These are phyloP conservation scores for Astrothelium macrocarpum DNA, from an alignment of 495 filamentous ascomycete species.

Conservation along the genomic window DNA sequence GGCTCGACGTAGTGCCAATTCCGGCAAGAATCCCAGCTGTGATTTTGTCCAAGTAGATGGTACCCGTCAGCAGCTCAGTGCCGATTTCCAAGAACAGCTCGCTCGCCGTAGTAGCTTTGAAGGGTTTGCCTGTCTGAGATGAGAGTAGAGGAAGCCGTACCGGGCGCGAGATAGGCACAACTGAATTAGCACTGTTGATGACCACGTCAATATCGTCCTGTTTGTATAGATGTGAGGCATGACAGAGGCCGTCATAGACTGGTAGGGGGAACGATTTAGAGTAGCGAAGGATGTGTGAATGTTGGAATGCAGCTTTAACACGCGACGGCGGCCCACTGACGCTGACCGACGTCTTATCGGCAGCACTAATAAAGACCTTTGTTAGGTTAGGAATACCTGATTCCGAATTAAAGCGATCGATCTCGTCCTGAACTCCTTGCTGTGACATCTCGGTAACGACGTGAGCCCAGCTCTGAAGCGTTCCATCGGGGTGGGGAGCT, in stretches of 20 bases:
- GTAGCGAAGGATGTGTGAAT: constrained; percentile 28
- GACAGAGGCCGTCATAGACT: constrained; percentile 35
- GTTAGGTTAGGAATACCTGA: too few species aligned
- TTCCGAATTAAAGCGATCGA: too few species aligned
- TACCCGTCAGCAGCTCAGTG: constrained; percentile 11
- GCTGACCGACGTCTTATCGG: constrained; percentile 29
- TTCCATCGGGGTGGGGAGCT: too few species aligned
- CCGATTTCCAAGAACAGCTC: constrained; percentile 11
- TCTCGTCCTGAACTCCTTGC: too few species aligned
- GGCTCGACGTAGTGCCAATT: background rate
- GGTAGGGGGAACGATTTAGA: constrained; percentile 28
- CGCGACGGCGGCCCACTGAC: constrained; percentile 39
- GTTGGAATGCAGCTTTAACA: constrained; percentile 27
- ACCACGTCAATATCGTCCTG: constrained; percentile 21
- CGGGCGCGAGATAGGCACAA: background rate
- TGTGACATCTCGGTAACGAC: too few species aligned
- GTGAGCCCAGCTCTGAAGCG: too few species aligned
- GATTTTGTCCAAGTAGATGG: constrained; percentile 7
- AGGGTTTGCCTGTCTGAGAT: constrained; percentile 13
- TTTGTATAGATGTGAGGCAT: constrained; percentile 36
- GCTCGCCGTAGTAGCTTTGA: constrained; percentile 1
- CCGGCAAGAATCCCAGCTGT: background rate
- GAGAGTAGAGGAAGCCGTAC: constrained; percentile 10
- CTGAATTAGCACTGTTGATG: constrained; percentile 18
- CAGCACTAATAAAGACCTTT: constrained; percentile 36